These are phyloP conservation scores for Aspergillus wentii DNA, from an alignment of 495 filamentous ascomycete species.

Conservation along the genomic window DNA sequence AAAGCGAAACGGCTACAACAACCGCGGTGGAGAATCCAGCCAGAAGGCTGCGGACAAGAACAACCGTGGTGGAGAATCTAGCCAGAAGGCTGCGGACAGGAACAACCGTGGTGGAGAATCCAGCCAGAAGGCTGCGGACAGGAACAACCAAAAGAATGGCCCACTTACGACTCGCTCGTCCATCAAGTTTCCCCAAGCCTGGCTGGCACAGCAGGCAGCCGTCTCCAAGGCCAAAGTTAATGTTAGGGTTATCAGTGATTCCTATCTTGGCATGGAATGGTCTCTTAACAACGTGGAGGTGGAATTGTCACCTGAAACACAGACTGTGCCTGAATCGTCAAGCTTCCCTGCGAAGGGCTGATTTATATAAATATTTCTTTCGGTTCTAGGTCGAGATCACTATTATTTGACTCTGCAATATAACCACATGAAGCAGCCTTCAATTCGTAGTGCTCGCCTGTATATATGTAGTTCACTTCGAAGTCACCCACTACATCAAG, in stretches of 20 bases:
- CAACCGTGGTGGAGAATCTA: slow-evolving; percentile 9
- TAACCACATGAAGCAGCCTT: too few relatives aligned
- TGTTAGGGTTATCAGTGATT: slow-evolving; percentile 75
- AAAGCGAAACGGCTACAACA: slow-evolving; percentile 17
- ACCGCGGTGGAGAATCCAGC: slow-evolving; percentile 18
- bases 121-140: slow-evolving; percentile 15
- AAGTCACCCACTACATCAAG: background rate
- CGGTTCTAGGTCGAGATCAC: too few relatives aligned
- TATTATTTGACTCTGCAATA: too few relatives aligned
- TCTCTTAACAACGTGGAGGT: slow-evolving; percentile 26
- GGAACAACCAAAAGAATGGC: slow-evolving; percentile 8
- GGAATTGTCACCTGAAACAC: slow-evolving; percentile 12
- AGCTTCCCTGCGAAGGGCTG: background rate
- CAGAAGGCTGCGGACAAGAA: slow-evolving; percentile 18
- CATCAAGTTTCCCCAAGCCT: slow-evolving; percentile 58
- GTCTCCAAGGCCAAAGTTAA: slow-evolving; percentile 46
- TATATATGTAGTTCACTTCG: too few relatives aligned
- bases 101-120: slow-evolving; percentile 9
- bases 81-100: slow-evolving; percentile 18
- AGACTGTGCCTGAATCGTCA: slow-evolving; percentile 18
- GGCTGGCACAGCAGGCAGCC: slow-evolving; percentile 13
- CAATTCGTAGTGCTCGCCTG: too few relatives aligned
- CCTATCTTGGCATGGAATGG: slow-evolving; percentile 80
- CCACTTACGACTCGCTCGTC: slow-evolving; percentile 26
- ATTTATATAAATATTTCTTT: too few relatives aligned